Evolutionary conservation across 139 green algal species (phyloP).

Genomic region (Coelastrella sp.): DNA sequence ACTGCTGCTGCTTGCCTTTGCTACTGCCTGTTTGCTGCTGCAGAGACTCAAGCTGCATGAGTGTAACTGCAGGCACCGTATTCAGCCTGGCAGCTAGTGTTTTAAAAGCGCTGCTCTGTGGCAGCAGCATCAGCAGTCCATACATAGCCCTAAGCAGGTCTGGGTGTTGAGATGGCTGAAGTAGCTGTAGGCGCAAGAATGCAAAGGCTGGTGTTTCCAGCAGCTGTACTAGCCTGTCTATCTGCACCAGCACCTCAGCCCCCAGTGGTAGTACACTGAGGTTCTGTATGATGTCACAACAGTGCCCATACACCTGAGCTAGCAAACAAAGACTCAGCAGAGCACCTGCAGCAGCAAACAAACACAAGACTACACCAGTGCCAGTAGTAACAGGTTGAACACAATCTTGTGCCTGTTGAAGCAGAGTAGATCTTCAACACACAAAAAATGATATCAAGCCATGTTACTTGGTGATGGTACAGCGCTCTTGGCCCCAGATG

Average conservation of each 20-base stretch:
- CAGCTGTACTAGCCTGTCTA: conserved; percentile 91
- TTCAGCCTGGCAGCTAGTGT: conserved; percentile 79
- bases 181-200: conserved; percentile 91
- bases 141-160: conserved; percentile 85
- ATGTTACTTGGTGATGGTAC: no score
- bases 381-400: no score
- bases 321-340: conserved; percentile 91
- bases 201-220: conserved; percentile 95
- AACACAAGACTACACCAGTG: background rate
- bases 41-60: conserved; percentile 39
- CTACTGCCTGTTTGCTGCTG: background rate
- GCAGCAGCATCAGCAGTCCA: conserved; percentile 95
- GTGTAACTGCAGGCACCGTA: conserved; percentile 12
- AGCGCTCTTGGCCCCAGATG: no score
- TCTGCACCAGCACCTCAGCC: conserved; percentile 80
- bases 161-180: conserved; percentile 79
- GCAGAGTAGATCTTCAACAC: no score
- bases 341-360: conserved; percentile 59
- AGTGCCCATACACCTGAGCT: conserved; percentile 78
- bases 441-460: no score
- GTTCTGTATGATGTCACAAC: conserved; percentile 64
- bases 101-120: conserved; percentile 92
- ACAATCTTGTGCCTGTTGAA: no score
- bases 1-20: background rate
- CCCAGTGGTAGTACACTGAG: conserved; percentile 70